Conservation (phyloP, 257 asterid species). For the Ocimum tenuiflorum region DNA sequence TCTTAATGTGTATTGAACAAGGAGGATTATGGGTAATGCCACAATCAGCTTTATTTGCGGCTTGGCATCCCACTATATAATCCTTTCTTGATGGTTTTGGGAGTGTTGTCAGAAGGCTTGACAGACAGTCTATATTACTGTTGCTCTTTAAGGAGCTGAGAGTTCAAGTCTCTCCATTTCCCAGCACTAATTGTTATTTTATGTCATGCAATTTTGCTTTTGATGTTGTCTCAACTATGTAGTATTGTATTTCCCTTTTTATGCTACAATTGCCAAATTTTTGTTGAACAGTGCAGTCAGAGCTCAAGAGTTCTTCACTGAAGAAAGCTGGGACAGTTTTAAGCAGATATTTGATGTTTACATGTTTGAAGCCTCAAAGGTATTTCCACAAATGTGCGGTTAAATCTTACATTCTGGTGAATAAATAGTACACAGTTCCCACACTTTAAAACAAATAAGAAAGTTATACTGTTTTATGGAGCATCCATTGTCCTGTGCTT, state of each 20-base stretch:
- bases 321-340: conserved; percentile 94
- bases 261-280: conserved; percentile 43
- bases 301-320: conserved; percentile 81
- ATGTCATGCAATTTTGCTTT: conserved; percentile 12
- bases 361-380: conserved; percentile 96
- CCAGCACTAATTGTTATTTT: conserved; percentile 36
- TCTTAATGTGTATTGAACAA: conserved; percentile 17
- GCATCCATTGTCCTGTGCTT: neutral
- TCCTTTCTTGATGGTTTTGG: conserved; percentile 68
- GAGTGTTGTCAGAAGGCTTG: conserved; percentile 99
- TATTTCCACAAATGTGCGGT: conserved; percentile 25
- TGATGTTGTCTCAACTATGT: conserved; percentile 6
- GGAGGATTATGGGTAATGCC: conserved; percentile 99
- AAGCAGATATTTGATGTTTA: conserved; percentile 85
- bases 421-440: neutral
- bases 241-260: neutral
- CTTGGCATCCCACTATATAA: conserved; percentile 87
- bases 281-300: conserved; percentile 88
- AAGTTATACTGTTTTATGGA: neutral
- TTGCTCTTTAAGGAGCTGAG: conserved; percentile 99
- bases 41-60: conserved; percentile 97
- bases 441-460: neutral
- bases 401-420: conserved; percentile 1
- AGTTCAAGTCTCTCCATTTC: conserved; percentile 99
- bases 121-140: conserved; percentile 94